Base-by-base conservation (phyloP, 768 basidiomycete genomes). In the Tulasnella sp. region DNA sequence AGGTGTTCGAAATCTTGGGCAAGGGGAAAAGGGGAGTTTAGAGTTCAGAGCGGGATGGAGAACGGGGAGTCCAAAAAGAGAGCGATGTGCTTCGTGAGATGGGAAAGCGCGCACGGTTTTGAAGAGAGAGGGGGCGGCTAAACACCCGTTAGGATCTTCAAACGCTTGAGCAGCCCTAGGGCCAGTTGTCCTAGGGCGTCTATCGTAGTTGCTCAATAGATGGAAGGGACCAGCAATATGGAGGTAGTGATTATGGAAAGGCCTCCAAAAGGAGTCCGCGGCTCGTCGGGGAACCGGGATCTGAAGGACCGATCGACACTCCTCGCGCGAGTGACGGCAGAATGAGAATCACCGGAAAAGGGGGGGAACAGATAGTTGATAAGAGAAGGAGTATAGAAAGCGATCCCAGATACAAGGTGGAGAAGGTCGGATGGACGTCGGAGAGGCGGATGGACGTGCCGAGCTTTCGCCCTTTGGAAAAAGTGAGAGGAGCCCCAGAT, bases 351-450 rank as follows among this genome's bases (percentile, higher is more conserved):
- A 5, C n/a, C 0, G 58, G 12, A 62, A 62, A 10, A n/a, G n/a
- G n/a, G n/a, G 58, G 58, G 58, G 58, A 34, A 6, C 5, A 34
- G n/a, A 62, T 27, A 34, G 58, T n/a, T 4, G 31, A 62, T n/a
- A 58, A n/a, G n/a, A 5, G 19, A n/a, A 5, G 52, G 6, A 56
- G 4, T 56, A n/a, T n/a, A 7, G 19, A 19, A 5, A 7, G 52
- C 19, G 52, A 7, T 18, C 8, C 27, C 4, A 27, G 56, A 58
- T 58, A 27, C 27, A 27, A n/a, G 16, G 58, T 62, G 58, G 58
- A 62, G 58, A 62, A 62, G 58, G 58, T 62, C 58, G 58, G 58
- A 62, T 62, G 58, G 58, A 62, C 58, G 58, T 62, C 58, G 58
- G 58, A 62, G 58, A 62, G 58, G 48, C 48, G 48, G 48, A 48